phyloP scores from a whole-genome alignment of 1,284 basidiomycete genomes.

The Ceratobasidium sp. region DNA sequence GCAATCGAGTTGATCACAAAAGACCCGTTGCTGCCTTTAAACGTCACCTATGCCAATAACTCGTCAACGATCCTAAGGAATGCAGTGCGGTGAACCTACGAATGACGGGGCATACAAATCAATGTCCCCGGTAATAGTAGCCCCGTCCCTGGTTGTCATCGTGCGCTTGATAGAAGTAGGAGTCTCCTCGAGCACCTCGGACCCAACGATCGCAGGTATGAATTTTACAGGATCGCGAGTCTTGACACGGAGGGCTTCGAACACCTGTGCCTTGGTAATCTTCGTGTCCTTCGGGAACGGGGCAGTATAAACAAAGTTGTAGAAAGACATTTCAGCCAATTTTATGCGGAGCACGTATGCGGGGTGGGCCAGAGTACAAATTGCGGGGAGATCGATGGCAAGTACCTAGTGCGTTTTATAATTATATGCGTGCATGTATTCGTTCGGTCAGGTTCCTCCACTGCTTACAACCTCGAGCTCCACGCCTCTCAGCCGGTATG shows the following conservation, averaged over 20 bases:
- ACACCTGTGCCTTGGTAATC: slow-evolving; percentile 17
- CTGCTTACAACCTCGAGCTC: neutral
- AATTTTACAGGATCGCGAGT: slow-evolving; percentile 19
- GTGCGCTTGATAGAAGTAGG: slow-evolving; percentile 5
- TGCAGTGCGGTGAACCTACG: neutral
- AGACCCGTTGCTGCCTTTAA: slow-evolving; percentile 3
- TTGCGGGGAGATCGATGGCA: neutral
- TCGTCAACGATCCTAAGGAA: neutral
- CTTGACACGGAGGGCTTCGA: slow-evolving; percentile 29
- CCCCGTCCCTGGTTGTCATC: neutral
- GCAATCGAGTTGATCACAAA: slow-evolving; percentile 18
- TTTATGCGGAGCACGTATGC: too few relatives aligned
- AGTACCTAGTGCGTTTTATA: neutral
- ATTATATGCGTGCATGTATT: neutral
- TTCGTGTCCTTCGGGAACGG: slow-evolving; percentile 32
- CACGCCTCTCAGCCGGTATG: neutral
- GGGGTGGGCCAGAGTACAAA: neutral
- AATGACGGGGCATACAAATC: slow-evolving; percentile 14
- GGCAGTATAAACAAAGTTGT: slow-evolving; percentile 25
- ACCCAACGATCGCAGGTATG: neutral
- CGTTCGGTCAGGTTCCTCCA: neutral
- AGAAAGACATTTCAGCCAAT: slow-evolving; percentile 20
- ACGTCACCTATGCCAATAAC: neutral
- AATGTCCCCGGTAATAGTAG: neutral
- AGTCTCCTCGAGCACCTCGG: slow-evolving; percentile 29